Evolutionary conservation across 495 filamentous ascomycete species (phyloP), one percentile per base, ranked within the genome.

Genomic region (Letharia lupina): DNA sequence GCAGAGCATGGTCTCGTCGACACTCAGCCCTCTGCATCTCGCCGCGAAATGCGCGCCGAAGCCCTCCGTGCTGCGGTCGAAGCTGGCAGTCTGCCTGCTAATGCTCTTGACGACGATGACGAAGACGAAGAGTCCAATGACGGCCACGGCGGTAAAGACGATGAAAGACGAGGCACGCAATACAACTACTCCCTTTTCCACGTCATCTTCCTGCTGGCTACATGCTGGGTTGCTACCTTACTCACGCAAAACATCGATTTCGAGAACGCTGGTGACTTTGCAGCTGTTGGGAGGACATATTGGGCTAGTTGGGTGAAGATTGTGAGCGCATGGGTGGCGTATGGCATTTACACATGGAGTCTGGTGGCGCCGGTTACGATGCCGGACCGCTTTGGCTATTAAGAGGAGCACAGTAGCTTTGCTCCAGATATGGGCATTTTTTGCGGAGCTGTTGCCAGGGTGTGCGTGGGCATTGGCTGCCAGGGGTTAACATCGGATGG

Each of bases 241-340:
- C 77, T 98, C 66, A 96, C 93, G 18, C 91, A 91, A 79, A 89
- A 89, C 66, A 81, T 93, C 72, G 83, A 91, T 28, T 81, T 85
- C 6, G 84, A 88, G 52, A 79, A 82, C 33, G 76, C 78, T 23
- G 80, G 80, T 28, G 86, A 92, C 71, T 97, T 98, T 75, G 89
- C 89, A 7, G 89, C 94, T 0, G 93, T 98, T 23, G 94, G 94
- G 40, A 81, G 94, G 60, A 97, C 93, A 28, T 94, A 97, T 79
- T 96, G 93, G 87, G 94, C 94, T 31, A 96, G 91, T 77, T 98
- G 94, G 94, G 91, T 96, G 69, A 98, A 98, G 86, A 98, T 98
- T 75, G 86, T 97, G 60, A 96, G 91, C 77, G 87, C 93, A 23
- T 98, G 94, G 94, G 87, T 94, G 58, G 98, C 95, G 77, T 98